Evolutionary conservation across 257 asterid genomes (phyloP), one percentile per base, ranked within the genome.

Genomic region (Penstemon eatonii): DNA sequence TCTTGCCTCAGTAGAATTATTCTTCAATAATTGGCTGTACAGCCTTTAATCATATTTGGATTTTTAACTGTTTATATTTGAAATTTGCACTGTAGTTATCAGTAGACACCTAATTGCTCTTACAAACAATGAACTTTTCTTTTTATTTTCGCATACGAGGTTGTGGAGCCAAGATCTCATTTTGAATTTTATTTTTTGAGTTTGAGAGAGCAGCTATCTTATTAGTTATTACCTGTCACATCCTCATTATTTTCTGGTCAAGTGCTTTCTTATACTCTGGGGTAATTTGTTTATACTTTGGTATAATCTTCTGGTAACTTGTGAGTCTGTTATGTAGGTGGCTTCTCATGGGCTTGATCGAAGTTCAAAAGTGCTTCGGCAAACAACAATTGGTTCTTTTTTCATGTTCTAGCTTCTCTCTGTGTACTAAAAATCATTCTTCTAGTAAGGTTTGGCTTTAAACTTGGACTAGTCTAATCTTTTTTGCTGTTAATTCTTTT

Each of bases 331-430:
- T 44, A 46, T 74, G 58, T 76, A 93, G 98, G 97, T 93, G 83
- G 92, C 98, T 68, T 93, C 98, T 65, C 98, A 93, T 63, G 97
- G 98, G 71, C 88, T 93, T 75, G 97, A 90, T 79, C 89, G 97
- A 64, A 86, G 96, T 83, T 83, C 98, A 51, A 88, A 84, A 83
- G 96, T 93, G 88, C 97, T 90, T 65, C 90, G 89, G 67, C 92
- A 84, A 75, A 93, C 98, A 56, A 86, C 97, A 56, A 76, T 83
- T 56, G 95, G 95, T 63, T 61, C 93, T n/a, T 75, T 88, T 76
- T 90, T 86, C 85, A 76, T 83, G 89, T 80, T 87, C 70, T 90
- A 86, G 90, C 76, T 85, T 74, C 76, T 62, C 52, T 66, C 52
- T 66, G 56, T 74, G 70, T 74, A 60, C 56, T 65, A 56, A 15